Percentiles rank a stretch among this genome's conserved stretches.
phyloP scores from a whole-genome alignment of 1,284 basidiomycete species.

The Lignosus rhinocerotis region DNA sequence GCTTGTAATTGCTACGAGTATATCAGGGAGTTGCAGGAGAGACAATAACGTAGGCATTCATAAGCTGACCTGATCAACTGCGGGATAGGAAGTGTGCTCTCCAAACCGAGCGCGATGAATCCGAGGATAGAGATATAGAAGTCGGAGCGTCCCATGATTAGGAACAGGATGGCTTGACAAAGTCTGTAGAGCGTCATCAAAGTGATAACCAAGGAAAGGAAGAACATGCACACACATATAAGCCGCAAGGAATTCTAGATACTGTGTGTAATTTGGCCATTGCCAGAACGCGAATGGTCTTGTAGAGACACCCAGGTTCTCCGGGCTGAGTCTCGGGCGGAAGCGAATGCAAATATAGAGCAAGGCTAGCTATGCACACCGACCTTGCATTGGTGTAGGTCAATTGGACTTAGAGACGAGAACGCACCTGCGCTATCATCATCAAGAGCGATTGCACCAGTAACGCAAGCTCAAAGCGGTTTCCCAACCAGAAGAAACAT shows the following conservation, averaged over 20 bases:
- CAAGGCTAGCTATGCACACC: slow-evolving; percentile 55
- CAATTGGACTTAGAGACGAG: slow-evolving; percentile 6
- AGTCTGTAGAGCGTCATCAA: slow-evolving; percentile 44
- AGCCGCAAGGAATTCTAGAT: slow-evolving; percentile 82
- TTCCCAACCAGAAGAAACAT: slow-evolving; percentile 88
- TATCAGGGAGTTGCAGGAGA: slow-evolving; percentile 6
- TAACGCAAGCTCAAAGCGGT: slow-evolving; percentile 75
- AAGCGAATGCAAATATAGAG: slow-evolving; percentile 79
- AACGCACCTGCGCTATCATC: slow-evolving; percentile 74
- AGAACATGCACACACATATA: slow-evolving; percentile 55
- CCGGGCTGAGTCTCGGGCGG: slow-evolving; percentile 58
- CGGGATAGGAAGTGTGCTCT: slow-evolving; percentile 82
- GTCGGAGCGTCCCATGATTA: slow-evolving; percentile 70
- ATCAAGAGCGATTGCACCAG: slow-evolving; percentile 79
- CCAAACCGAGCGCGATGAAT: slow-evolving; percentile 76
- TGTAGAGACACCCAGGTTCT: slow-evolving; percentile 56
- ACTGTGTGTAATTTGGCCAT: slow-evolving; percentile 75
- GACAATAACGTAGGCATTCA: slow-evolving; percentile 22
- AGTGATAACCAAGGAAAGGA: background rate
- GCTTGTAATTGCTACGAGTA: slow-evolving; percentile 65
- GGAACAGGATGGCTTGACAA: slow-evolving; percentile 67
- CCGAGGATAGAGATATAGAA: slow-evolving; percentile 71
- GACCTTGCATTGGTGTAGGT: slow-evolving; percentile 5
- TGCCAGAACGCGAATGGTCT: slow-evolving; percentile 84
- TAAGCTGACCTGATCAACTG: slow-evolving; percentile 65